Evolutionary conservation across 179 eudicot genomes (phyloP), one percentile per base, ranked within the genome.

Genomic region (Silene noctiflora): DNA sequence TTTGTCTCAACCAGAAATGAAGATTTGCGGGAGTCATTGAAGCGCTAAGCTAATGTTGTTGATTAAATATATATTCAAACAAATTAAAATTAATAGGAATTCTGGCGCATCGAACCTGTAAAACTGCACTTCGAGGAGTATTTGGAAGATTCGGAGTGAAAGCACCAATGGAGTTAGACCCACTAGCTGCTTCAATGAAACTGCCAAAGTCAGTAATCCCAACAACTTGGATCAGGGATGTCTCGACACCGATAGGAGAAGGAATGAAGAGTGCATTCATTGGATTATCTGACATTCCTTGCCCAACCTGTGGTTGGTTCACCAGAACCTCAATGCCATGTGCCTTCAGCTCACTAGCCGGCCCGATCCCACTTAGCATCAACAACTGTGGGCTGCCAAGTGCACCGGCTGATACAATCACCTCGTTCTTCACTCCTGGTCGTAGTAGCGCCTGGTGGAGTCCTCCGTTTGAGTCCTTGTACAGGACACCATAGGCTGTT

Each of bases 351-450:
- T 92, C 91, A 8, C 76, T 51, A 16, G 81, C 84, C 2, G 98
- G 98, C 64, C 98, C 98, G 42, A 94, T 83, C 20, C 97, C 96
- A 69, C 96, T 92, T 51, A 94, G 69, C 98, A 94, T 87, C 58
- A 94, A 55, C 24, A 94, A 63, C 64, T 92, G 98, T 71, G 96
- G 94, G 84, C 96, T 92, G 29, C 98, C 98, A 19, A 92, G 76
- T 33, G 98, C 94, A 20, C 98, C 98, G 0, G 97, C 89, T 29
- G 89, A 83, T 48, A 92, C 17, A 2, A 94, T 90, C 58, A 94
- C 75, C 82, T 92, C 98, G 67, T 83, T 89, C 31, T 14, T 72
- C 12, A 79, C 59, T n/a, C 88, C 94, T 22, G 74, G 62, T 7
- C 78, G 74, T 27, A 92, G 76, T 16, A 75, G 75, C 58, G 96